Evolutionary conservation across 441 rosid genomes (phyloP).

Genomic region (Pelargonium australe): DNA sequence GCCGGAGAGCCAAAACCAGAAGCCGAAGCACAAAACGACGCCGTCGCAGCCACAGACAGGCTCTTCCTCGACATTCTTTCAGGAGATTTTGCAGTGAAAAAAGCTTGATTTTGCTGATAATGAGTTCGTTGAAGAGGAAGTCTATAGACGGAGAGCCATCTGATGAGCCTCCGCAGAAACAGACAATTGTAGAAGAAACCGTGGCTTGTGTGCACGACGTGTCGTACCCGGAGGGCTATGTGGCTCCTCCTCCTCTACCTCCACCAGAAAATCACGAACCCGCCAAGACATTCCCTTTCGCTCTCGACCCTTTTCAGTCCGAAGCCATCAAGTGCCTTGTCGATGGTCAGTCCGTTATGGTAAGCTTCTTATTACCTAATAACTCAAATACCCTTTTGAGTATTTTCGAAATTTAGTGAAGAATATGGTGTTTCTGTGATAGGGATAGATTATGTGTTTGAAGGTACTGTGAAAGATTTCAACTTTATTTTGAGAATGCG

Average conservation of each 20-base stretch:
- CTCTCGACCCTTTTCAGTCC: constrained; percentile 90
- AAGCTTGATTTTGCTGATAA: constrained; percentile 6
- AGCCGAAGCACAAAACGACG: too few relatives aligned
- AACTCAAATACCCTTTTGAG: neutral
- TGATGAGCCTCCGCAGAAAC: constrained; percentile 38
- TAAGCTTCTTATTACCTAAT: constrained; percentile 20
- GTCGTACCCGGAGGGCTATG: constrained; percentile 70
- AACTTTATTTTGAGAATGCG: too few relatives aligned
- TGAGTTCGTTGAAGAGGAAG: constrained; percentile 67
- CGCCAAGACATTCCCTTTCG: constrained; percentile 80
- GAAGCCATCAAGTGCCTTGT: constrained; percentile 91
- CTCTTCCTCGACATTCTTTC: too few relatives aligned
- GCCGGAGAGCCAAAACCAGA: too few relatives aligned
- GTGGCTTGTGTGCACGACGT: constrained; percentile 78
- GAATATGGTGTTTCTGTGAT: neutral
- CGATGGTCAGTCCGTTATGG: constrained; percentile 88
- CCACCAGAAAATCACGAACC: constrained; percentile 33
- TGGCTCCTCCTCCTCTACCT: constrained; percentile 27
- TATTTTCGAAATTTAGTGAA: neutral
- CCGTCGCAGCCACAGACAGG: too few relatives aligned
- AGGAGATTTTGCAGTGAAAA: too few relatives aligned
- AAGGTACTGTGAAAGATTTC: too few relatives aligned
- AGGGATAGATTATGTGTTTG: too few relatives aligned
- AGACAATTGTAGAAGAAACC: constrained; percentile 26
- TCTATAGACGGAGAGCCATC: constrained; percentile 29